These are phyloP conservation scores for Colletotrichum paranaense DNA, from an alignment of 2,329 filamentous ascomycete species.

Conservation along the genomic window DNA sequence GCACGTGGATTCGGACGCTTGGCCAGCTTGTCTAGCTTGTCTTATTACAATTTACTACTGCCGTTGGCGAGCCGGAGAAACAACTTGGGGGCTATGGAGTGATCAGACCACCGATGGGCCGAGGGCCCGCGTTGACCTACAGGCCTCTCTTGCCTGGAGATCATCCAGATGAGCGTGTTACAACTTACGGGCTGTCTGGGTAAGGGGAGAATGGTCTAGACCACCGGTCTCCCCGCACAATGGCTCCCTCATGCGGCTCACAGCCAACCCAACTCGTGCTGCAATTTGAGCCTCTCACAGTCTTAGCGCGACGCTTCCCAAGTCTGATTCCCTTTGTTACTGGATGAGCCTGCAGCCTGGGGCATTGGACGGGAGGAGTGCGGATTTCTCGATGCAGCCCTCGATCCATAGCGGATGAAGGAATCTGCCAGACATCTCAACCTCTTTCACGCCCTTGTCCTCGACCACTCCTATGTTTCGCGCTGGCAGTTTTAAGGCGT, in stretches of 20 bases:
- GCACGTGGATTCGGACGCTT: background rate
- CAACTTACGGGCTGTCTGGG: slow-evolving; percentile 13
- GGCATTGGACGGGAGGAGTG: background rate
- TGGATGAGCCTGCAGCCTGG: background rate
- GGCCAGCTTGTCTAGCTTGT: background rate
- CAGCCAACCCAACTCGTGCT: background rate
- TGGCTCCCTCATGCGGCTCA: slow-evolving; percentile 19
- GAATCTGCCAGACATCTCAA: background rate
- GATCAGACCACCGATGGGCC: slow-evolving; percentile 11
- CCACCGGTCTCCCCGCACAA: slow-evolving; percentile 26
- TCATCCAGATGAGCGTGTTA: slow-evolving; percentile 7
- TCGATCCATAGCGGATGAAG: background rate
- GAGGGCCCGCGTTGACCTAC: background rate
- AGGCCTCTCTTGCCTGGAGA: slow-evolving; percentile 8
- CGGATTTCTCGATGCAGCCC: background rate
- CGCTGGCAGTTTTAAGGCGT: background rate
- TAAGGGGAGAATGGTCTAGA: slow-evolving; percentile 32
- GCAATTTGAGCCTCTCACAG: background rate
- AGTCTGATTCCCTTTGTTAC: background rate
- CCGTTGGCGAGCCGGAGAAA: background rate
- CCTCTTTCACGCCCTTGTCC: background rate
- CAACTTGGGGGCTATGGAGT: background rate
- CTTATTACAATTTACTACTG: background rate
- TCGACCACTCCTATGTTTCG: background rate
- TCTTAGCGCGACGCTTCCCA: background rate